phyloP scores from a whole-genome alignment of 768 basidiomycete genomes.

The Baorangia bicolor region DNA sequence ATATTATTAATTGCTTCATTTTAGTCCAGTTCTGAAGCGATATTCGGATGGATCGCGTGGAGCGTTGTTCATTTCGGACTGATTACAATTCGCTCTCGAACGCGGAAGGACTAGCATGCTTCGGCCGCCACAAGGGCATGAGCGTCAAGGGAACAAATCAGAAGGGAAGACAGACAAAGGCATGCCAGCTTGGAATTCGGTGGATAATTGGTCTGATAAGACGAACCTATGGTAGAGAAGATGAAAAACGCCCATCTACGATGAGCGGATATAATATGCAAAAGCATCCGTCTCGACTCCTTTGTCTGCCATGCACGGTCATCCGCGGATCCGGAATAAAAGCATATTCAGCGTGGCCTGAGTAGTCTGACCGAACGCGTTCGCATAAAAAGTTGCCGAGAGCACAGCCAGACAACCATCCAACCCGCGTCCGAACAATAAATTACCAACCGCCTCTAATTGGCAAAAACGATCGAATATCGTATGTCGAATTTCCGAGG shows the following conservation, averaged over 20 bases:
- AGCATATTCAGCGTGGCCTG: background rate
- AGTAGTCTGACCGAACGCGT: background rate
- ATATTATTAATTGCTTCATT: conserved; percentile 4
- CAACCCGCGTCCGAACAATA: background rate
- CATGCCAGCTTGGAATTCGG: conserved; percentile 1
- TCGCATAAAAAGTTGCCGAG: background rate
- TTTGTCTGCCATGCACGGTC: background rate
- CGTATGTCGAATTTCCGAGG: conserved; percentile 26
- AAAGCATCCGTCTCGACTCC: background rate
- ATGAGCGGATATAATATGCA: background rate
- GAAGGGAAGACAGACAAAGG: background rate
- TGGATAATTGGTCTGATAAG: conserved; percentile 8
- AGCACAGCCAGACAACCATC: background rate
- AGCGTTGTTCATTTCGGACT: conserved; percentile 19
- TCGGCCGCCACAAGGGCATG: conserved; percentile 7
- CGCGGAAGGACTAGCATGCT: conserved; percentile 1
- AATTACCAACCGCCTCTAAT: background rate
- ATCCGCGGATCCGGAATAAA: background rate
- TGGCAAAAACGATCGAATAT: conserved; percentile 10
- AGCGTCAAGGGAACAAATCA: conserved; percentile 1
- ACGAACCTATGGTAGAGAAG: conserved; percentile 3
- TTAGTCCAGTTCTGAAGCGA: background rate
- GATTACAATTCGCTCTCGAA: background rate
- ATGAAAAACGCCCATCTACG: conserved; percentile 11
- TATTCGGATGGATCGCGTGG: conserved; percentile 19